Evolutionary conservation across 1,139 yeast species (phyloP).

Genomic region (Kurtzmaniella quercitrusa): DNA sequence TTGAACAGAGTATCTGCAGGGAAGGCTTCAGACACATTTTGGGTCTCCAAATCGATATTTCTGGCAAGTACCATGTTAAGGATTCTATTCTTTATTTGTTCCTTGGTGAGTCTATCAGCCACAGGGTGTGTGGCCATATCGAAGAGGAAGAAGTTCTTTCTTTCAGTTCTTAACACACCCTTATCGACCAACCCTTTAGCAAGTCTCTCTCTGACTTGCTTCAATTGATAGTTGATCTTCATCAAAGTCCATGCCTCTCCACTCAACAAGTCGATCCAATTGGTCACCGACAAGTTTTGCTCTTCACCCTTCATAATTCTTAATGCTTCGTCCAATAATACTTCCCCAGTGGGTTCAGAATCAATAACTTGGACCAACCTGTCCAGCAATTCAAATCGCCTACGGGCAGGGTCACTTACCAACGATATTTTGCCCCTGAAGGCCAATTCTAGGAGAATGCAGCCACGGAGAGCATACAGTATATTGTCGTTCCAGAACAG

Average conservation of each 20-base stretch:
- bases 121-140: constrained; percentile 99
- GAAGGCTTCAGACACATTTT: constrained; percentile 53
- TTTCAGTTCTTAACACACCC: constrained; percentile 94
- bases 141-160: constrained; percentile 87
- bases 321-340: constrained; percentile 86
- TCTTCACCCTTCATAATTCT: constrained; percentile 86
- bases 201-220: constrained; percentile 93
- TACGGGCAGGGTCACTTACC: constrained; percentile 90
- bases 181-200: constrained; percentile 97
- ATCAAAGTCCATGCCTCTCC: constrained; percentile 98
- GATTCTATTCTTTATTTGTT: constrained; percentile 73
- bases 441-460: constrained; percentile 88
- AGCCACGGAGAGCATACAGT: constrained; percentile 92
- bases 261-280: constrained; percentile 90
- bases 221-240: constrained; percentile 91
- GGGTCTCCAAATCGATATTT: constrained; percentile 50
- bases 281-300: constrained; percentile 71
- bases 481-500: constrained; percentile 98
- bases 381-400: constrained; percentile 83
- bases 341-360: constrained; percentile 89
- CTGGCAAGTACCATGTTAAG: constrained; percentile 67
- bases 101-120: constrained; percentile 76
- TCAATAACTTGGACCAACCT: constrained; percentile 85
- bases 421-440: constrained; percentile 84
- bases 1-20: constrained; percentile 68